A percentile compares a stretch with the other conserved stretches of the same genome.
These are phyloP conservation scores for Penicillium desertorum DNA, from an alignment of 495 filamentous ascomycete genomes.

Conservation along the genomic window DNA sequence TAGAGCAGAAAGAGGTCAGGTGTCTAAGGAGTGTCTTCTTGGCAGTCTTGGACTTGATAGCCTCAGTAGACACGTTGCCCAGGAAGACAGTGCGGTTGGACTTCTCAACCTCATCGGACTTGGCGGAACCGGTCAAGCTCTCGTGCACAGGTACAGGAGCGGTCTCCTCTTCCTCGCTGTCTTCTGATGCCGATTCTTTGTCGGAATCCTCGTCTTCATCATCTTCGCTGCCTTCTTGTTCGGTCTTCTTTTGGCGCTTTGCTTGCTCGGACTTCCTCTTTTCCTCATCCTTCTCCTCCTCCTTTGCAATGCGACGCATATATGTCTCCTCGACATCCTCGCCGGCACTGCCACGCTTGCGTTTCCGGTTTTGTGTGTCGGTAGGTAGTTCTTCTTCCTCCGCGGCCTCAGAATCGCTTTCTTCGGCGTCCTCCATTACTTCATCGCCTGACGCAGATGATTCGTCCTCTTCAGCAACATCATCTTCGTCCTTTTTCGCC, in stretches of 20 bases:
- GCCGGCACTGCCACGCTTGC: constrained; percentile 67
- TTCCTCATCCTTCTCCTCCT: constrained; percentile 52
- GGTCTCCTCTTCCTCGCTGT: constrained; percentile 20
- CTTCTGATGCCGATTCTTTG: constrained; percentile 25
- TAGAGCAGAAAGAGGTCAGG: constrained; percentile 54
- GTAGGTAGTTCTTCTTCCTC: constrained; percentile 41
- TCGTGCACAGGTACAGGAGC: constrained; percentile 56
- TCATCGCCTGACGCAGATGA: constrained; percentile 43
- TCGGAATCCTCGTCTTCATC: constrained; percentile 24
- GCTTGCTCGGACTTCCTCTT: constrained; percentile 36
- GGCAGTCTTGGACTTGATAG: constrained; percentile 75
- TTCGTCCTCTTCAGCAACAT: constrained; percentile 43
- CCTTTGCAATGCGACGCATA: constrained; percentile 66
- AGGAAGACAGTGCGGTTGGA: constrained; percentile 89
- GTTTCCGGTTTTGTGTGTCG: constrained; percentile 61
- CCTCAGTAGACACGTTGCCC: constrained; percentile 80
- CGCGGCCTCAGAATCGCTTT: constrained; percentile 31
- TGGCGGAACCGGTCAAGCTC: constrained; percentile 40
- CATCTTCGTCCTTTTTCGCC: constrained; percentile 35
- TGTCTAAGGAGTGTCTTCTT: constrained; percentile 75
- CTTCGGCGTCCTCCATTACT: constrained; percentile 47
- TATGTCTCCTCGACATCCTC: constrained; percentile 83
- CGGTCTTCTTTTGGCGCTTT: constrained; percentile 26
- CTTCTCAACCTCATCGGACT: constrained; percentile 69
- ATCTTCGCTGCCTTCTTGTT: constrained; percentile 19